Evolutionary conservation across 768 basidiomycete species (phyloP), one percentile per base, ranked within the genome.

Genomic region (Trichaptum fuscoviolaceum): DNA sequence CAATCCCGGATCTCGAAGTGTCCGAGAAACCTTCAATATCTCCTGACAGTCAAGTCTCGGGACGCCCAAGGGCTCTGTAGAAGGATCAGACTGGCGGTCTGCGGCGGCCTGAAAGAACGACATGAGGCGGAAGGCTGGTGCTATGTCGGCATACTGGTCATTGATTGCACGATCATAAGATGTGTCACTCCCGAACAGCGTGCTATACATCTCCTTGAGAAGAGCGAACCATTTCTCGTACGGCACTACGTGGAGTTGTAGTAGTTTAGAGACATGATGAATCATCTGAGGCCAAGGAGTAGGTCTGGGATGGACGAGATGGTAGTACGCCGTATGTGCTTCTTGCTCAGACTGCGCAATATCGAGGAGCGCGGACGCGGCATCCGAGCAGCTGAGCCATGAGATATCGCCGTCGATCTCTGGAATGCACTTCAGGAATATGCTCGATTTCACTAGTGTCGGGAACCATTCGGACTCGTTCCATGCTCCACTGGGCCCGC

Each of bases 381-480:
- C 73, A 30, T 70, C 69, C 8, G 72, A 66, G 17, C 73, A 66
- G 2, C 72, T 70, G 15, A 75, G 70, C 74, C 74, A 75, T 12
- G 72, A 70, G 18, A 75, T 68, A 17, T 61, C 71, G 20, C 71
- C 72, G 9, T 73, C 35, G 1, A 68, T 70, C 10, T 71, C 67
- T 0, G 81, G 82, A 8, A 83, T 71, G 63, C 73, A 77, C 7
- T 70, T 65, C 7, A 80, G 64, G 7, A 69, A 60, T 15, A 70
- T 58, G 9, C 71, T 74, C 17, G 77, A 76, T 42, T 74, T 73
- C 5, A 80, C 73, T 35, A 81, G 68, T 27, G 70, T 67, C 7
- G 80, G 81, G n/a, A 83, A 72, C 73, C 75, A 79, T 52, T 81
- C 77, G 24, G 70, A 66, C 35, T 73, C 70, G 34, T 80, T 78